Base-by-base conservation (phyloP, 352 stramenopile species). In the Phytophthora uliginosa region DNA sequence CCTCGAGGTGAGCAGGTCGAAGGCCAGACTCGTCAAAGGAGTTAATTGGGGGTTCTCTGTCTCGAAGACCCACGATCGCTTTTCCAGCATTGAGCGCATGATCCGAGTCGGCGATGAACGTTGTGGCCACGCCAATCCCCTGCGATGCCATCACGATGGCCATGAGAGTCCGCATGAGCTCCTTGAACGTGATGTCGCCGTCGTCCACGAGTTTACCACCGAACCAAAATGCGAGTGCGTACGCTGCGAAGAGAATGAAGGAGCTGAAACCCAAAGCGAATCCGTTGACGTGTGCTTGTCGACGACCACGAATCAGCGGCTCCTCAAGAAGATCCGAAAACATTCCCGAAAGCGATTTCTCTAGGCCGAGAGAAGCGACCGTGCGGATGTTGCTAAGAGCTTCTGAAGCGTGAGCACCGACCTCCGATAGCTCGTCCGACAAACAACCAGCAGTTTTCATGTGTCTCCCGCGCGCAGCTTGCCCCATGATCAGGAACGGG, bases 261-360 rank as follows among this genome's bases (percentile, higher is more conserved):
- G 77, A 97, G 77, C 51, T 97, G 66, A 71, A 98, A 20, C 74
- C 98, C 68, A 89, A 45, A 4, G 77, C 66, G 2, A 86, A 10
- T 1, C 82, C 82, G 33, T 83, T 85, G 2, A 81, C 42, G 13
- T 77, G 67, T 0, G 82, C 76, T 51, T 86, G 66, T 4, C 73
- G 66, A 26, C 34, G 34, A 31, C 77, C 78, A 9, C 66, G 63
- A 26, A 7, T 22, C 42, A 81, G 52, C 2, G 78, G 73, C 31
- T 72, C 57, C n/a, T 82, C 66, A 8, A 88, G 62, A 7, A 74
- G 40, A 0, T 66, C 24, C 42, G 20, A 82, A 88, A 18, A 63
- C 69, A 0, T 64, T 9, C 28, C 8, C 20, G 28, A 48, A 26
- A 28, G 74, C 73, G 3, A 60, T 63, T 70, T 31, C 51, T 87